phyloP scores from a whole-genome alignment of 306 rosid species.

The Calophaca sinica region DNA sequence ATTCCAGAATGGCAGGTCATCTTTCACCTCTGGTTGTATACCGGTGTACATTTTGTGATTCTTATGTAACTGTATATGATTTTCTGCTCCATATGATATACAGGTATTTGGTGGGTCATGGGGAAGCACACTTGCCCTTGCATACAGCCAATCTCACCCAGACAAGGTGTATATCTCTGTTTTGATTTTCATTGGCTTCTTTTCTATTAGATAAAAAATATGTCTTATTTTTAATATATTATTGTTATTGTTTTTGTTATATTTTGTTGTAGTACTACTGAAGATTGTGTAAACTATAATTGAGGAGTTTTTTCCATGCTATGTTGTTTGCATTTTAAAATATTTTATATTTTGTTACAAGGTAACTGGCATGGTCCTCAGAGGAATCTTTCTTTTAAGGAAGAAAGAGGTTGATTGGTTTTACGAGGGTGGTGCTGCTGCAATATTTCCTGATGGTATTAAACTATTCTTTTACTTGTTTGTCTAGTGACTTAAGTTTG shows the following conservation, averaged over 20 bases:
- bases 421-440: conserved; percentile 99
- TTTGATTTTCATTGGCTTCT: conserved; percentile 36
- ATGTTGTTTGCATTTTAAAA: conserved; percentile 34
- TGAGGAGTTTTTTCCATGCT: conserved; percentile 37
- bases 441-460: conserved; percentile 91
- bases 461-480: conserved; percentile 19
- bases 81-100: conserved; percentile 45
- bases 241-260: background rate
- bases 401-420: conserved; percentile 98
- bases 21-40: conserved; percentile 36
- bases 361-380: conserved; percentile 88
- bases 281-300: conserved; percentile 28
- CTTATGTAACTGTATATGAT: conserved; percentile 20
- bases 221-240: conserved; percentile 7
- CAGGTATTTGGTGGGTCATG: conserved; percentile 98
- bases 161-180: conserved; percentile 68
- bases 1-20: conserved; percentile 97
- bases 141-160: conserved; percentile 92
- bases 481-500: conserved; percentile 32
- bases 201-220: background rate
- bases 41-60: conserved; percentile 11
- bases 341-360: conserved; percentile 52
- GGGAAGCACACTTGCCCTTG: conserved; percentile 97
- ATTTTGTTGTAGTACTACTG: background rate
- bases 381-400: conserved; percentile 91